Conservation (phyloP, 768 basidiomycete species). For the Austroboletus eburneus region DNA sequence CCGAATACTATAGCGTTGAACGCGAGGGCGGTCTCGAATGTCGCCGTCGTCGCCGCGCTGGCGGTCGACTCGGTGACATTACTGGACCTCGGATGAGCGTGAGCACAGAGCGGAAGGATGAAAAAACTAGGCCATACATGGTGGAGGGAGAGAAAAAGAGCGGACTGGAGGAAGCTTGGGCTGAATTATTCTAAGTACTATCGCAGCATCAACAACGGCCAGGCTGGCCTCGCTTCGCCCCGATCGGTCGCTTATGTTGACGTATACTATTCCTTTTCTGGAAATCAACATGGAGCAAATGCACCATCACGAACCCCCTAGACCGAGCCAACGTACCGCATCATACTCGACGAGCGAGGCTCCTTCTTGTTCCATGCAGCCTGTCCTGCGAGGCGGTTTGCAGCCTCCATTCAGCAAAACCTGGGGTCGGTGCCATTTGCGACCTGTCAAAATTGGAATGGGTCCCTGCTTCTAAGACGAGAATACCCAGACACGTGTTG, state of each 20-base stretch:
- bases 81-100: constrained; percentile 33
- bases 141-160: constrained; percentile 19
- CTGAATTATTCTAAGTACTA: too few species aligned
- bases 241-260: constrained; percentile 11
- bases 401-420: not conserved
- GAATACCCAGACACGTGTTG: constrained; percentile 2
- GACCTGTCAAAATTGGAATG: constrained; percentile 8
- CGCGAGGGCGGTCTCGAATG: constrained; percentile 81
- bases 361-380: not conserved
- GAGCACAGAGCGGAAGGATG: not conserved
- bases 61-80: too few species aligned
- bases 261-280: constrained; percentile 7
- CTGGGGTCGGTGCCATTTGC: not conserved
- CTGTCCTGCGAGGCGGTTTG: not conserved
- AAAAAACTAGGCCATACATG: constrained; percentile 15
- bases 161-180: constrained; percentile 1
- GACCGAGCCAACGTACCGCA: too few species aligned
- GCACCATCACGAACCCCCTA: not conserved
- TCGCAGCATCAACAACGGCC: too few species aligned
- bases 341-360: too few species aligned
- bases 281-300: not conserved
- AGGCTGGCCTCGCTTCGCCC: constrained; percentile 5
- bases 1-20: constrained; percentile 77
- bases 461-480: constrained; percentile 11
- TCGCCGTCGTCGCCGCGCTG: constrained; percentile 64